Conservation (phyloP, 345 rosid genomes). For the Mangifera indica region DNA sequence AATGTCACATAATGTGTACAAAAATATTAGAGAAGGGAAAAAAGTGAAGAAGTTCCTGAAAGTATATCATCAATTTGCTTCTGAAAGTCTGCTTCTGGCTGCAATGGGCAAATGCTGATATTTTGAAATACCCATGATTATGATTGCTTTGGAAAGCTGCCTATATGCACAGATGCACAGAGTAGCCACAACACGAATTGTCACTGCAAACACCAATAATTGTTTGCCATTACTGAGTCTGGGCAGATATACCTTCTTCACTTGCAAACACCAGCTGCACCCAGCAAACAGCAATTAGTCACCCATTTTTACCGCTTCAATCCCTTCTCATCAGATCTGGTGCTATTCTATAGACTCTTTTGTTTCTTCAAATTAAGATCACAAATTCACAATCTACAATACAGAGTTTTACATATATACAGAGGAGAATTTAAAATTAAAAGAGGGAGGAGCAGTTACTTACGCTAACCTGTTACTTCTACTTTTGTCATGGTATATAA, state of each 20-base stretch:
- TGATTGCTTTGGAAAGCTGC: background rate
- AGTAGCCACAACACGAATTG: background rate
- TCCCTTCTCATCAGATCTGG: too few species aligned
- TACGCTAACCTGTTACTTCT: background rate
- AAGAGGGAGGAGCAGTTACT: background rate
- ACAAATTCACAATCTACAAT: background rate
- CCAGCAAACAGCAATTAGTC: background rate
- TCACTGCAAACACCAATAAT: background rate
- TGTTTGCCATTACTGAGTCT: background rate
- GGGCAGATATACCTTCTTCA: background rate
- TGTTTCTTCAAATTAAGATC: background rate
- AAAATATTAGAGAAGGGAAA: too few species aligned
- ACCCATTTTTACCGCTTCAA: background rate
- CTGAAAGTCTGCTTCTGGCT: background rate
- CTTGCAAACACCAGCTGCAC: background rate
- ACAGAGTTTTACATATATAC: background rate
- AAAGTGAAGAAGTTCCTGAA: too few species aligned
- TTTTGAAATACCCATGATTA: background rate
- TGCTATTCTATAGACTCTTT: too few species aligned
- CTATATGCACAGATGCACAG: background rate
- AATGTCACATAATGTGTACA: too few species aligned
- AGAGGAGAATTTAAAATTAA: background rate
- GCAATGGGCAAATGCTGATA: background rate
- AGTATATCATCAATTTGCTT: too few species aligned
- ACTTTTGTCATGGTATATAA: background rate